These are phyloP conservation scores for Glycine latifolia DNA, from an alignment of 306 rosid species.

Conservation along the genomic window DNA sequence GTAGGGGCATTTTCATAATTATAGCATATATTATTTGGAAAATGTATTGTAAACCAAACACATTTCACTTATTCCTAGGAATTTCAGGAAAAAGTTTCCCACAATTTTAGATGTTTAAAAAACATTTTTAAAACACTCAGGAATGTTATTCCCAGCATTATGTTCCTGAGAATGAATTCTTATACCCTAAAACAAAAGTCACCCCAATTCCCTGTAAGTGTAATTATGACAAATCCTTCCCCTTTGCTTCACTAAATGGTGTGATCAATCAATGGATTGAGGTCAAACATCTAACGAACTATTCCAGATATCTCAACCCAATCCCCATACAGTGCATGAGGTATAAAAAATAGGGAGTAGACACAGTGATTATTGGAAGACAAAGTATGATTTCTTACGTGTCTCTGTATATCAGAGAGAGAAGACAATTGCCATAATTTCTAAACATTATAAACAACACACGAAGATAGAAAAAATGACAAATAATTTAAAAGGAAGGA, in stretches of 20 bases:
- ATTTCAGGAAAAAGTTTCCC: background rate
- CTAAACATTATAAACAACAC: background rate
- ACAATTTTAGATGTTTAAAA: background rate
- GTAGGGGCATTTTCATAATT: background rate
- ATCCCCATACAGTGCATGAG: background rate
- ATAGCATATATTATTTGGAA: background rate
- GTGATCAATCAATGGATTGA: background rate
- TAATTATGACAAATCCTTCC: background rate
- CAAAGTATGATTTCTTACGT: constrained; percentile 12
- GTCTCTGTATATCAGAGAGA: background rate
- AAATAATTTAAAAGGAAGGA: constrained; percentile 22
- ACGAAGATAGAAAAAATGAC: background rate
- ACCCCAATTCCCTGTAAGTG: background rate
- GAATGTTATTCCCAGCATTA: background rate
- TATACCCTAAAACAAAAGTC: background rate
- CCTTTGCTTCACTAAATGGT: constrained; percentile 4
- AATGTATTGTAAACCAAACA: background rate
- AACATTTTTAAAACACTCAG: background rate
- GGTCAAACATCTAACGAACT: too few species aligned
- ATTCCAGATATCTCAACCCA: constrained; percentile 7
- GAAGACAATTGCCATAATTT: background rate
- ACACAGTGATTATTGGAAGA: background rate
- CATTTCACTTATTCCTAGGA: background rate
- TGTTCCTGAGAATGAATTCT: background rate
- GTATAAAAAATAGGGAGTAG: background rate